These are phyloP conservation scores for Ophiostoma novo-ulmi DNA, from an alignment of 2,329 filamentous ascomycete species.

Conservation along the genomic window DNA sequence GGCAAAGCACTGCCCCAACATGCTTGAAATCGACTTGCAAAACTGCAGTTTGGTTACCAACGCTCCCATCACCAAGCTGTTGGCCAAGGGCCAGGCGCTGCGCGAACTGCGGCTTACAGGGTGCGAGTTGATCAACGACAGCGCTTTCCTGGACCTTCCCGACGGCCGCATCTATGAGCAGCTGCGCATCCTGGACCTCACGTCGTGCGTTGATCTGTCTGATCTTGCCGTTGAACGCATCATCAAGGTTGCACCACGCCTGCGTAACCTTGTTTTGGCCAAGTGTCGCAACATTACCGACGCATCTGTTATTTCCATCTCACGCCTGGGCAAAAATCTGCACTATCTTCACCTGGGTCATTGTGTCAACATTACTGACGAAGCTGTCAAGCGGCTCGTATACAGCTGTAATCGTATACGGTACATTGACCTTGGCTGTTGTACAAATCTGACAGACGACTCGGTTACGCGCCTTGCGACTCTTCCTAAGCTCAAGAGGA, in stretches of 20 bases:
- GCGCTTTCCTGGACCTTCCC: conserved; percentile 78
- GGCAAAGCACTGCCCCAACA: conserved; percentile 80
- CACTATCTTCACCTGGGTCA: conserved; percentile 96
- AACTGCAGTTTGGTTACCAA: conserved; percentile 78
- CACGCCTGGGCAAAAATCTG: conserved; percentile 85
- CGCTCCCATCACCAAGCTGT: conserved; percentile 72
- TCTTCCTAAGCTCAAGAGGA: conserved; percentile 87
- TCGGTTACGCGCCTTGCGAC: conserved; percentile 79
- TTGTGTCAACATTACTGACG: conserved; percentile 84
- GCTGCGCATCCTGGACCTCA: conserved; percentile 87
- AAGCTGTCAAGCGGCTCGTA: conserved; percentile 78
- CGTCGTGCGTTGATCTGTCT: conserved; percentile 76
- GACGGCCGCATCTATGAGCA: conserved; percentile 69
- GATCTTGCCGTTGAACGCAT: conserved; percentile 87
- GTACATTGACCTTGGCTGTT: conserved; percentile 98
- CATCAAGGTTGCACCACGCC: conserved; percentile 74
- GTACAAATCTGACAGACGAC: conserved; percentile 80
- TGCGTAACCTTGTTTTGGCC: conserved; percentile 87
- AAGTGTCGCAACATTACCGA: conserved; percentile 95
- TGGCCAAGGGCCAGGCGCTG: conserved; percentile 74
- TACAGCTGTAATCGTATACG: conserved; percentile 85
- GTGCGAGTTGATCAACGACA: conserved; percentile 78
- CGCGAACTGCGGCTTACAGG: conserved; percentile 83
- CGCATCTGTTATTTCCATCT: conserved; percentile 77
- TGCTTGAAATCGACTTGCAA: conserved; percentile 93